Conservation (phyloP, 495 filamentous ascomycete species). For the Penicillium riverlandense region DNA sequence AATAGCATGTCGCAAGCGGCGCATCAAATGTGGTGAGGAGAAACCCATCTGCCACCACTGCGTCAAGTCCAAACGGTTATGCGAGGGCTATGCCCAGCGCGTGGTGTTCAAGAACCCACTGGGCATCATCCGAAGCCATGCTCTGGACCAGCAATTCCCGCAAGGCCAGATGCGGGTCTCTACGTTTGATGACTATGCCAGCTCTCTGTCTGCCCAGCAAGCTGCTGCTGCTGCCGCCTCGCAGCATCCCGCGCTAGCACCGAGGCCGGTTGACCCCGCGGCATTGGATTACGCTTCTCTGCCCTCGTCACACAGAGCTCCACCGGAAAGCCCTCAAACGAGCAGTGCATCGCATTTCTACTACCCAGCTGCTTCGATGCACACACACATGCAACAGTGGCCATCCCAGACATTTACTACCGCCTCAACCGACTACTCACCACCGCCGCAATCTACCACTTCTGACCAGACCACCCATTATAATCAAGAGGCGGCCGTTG, state of each 20-base stretch:
- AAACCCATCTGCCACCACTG: constrained; percentile 88
- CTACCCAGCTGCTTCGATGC: constrained; percentile 10
- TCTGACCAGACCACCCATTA: neutral
- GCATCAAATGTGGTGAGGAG: constrained; percentile 97
- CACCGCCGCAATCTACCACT: constrained; percentile 1
- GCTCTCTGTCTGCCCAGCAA: constrained; percentile 15
- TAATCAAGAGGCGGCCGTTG: neutral
- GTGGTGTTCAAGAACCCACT: constrained; percentile 89
- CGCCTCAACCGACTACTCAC: constrained; percentile 3
- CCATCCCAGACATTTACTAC: neutral
- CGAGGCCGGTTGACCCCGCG: constrained; percentile 14
- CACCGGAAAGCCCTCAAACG: neutral
- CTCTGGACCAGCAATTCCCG: no score
- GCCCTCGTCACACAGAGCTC: neutral
- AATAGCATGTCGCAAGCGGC: constrained; percentile 81
- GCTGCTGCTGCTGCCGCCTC: constrained; percentile 21
- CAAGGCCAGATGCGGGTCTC: constrained; percentile 3
- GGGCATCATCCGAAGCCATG: constrained; percentile 44
- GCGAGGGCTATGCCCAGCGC: constrained; percentile 90
- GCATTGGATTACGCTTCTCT: constrained; percentile 7
- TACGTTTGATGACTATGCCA: constrained; percentile 13
- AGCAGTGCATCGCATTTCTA: constrained; percentile 10
- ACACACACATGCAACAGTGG: constrained; percentile 6
- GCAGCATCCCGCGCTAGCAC: constrained; percentile 30
- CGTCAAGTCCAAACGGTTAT: constrained; percentile 87